Conservation (phyloP, 2,329 filamentous ascomycete species). For the Fusarium sp. region DNA sequence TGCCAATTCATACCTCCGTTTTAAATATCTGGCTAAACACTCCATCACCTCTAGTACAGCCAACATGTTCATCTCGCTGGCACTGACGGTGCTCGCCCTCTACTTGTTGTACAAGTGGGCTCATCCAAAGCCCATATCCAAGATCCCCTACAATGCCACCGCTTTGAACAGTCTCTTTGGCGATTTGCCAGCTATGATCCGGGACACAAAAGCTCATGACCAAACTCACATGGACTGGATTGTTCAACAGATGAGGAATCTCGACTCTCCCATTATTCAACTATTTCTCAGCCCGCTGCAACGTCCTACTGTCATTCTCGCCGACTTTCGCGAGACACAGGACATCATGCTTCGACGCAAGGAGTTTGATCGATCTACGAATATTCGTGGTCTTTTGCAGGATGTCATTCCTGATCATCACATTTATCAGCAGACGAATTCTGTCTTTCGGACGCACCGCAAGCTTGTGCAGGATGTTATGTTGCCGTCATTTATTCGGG, state of each 20-base stretch:
- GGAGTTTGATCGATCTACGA: background rate
- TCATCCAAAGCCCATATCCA: background rate
- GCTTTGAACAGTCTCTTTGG: background rate
- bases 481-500: background rate
- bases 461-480: background rate
- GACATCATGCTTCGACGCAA: background rate
- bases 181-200: background rate
- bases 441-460: background rate
- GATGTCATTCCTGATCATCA: background rate
- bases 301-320: background rate
- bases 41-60: background rate
- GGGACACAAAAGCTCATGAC: background rate
- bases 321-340: background rate
- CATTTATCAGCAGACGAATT: background rate
- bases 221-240: background rate
- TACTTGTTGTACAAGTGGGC: background rate
- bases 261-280: background rate
- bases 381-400: background rate
- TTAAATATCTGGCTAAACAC: background rate
- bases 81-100: fast-evolving
- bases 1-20: fast-evolving
- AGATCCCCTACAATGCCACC: background rate
- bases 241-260: background rate
- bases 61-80: background rate
- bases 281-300: background rate